Conservation (phyloP, 805 yeast genomes). For the Starmera amethionina region DNA sequence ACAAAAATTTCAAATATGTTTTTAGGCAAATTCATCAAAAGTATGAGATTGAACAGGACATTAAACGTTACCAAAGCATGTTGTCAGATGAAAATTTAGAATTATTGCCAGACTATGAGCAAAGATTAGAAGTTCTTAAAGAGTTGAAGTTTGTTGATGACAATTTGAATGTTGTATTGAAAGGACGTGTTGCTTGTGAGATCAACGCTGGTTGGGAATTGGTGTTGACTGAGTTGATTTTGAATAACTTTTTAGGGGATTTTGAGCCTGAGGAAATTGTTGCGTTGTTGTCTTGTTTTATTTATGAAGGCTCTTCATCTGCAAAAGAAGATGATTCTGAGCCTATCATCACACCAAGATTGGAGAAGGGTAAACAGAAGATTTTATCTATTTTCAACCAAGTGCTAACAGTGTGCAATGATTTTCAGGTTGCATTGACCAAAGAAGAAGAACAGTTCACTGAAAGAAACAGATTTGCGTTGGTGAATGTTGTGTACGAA, state of each 20-base stretch:
- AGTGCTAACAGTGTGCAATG: conserved; percentile 50
- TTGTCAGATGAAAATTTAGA: conserved; percentile 85
- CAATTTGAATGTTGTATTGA: conserved; percentile 65
- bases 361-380: conserved; percentile 58
- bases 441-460: conserved; percentile 79
- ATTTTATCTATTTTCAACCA: conserved; percentile 63
- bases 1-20: conserved; percentile 35
- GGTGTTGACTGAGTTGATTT: conserved; percentile 75
- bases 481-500: conserved; percentile 90
- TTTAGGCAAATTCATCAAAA: conserved; percentile 36
- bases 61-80: conserved; percentile 45
- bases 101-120: conserved; percentile 87
- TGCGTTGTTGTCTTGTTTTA: conserved; percentile 87
- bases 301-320: conserved; percentile 69
- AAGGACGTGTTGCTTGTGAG: conserved; percentile 93
- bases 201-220: conserved; percentile 87
- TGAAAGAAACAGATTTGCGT: conserved; percentile 77
- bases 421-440: conserved; percentile 65
- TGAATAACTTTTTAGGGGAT: conserved; percentile 87
- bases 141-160: conserved; percentile 75
- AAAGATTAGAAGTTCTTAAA: conserved; percentile 68
- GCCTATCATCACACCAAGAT: conserved; percentile 58
- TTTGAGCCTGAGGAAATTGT: conserved; percentile 95
- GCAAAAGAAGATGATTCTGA: conserved; percentile 50
- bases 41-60: conserved; percentile 35